phyloP scores from a whole-genome alignment of 2,329 filamentous ascomycete species.

The Pseudogymnoascus sp. region DNA sequence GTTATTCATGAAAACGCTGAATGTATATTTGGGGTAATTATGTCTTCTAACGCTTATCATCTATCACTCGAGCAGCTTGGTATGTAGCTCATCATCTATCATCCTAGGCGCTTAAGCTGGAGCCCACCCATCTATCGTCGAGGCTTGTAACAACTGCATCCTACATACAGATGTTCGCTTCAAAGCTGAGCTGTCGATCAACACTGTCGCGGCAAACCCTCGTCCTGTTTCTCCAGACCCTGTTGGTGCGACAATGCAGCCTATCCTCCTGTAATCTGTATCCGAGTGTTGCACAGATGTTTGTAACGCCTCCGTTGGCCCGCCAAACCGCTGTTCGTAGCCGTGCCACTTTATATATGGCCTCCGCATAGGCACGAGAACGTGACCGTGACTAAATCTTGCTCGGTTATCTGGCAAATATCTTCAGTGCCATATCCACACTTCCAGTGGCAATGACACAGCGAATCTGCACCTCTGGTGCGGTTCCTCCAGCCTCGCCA shows the following conservation, averaged over 20 bases:
- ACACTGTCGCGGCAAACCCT: neutral
- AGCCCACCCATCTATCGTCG: neutral
- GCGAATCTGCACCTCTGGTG: constrained; percentile 54
- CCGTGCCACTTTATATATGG: neutral
- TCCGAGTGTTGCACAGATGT: neutral
- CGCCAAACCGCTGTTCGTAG: neutral
- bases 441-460: constrained; percentile 84
- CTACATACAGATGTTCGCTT: neutral
- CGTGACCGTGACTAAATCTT: neutral
- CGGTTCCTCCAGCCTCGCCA: constrained; percentile 36
- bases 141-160: neutral
- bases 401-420: constrained; percentile 54
- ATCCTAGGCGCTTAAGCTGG: neutral
- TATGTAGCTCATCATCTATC: neutral
- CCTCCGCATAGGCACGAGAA: neutral
- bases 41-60: neutral
- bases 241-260: neutral
- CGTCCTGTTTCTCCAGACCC: neutral
- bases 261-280: neutral
- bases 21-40: neutral
- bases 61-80: neutral
- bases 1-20: neutral
- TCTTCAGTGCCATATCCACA: constrained; percentile 71
- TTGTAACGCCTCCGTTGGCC: neutral
- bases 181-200: neutral